Percentiles rank a stretch among this genome's conserved stretches.
Conservation (phyloP, 2,329 filamentous ascomycete genomes). For the Amesomyces nigricolor region DNA sequence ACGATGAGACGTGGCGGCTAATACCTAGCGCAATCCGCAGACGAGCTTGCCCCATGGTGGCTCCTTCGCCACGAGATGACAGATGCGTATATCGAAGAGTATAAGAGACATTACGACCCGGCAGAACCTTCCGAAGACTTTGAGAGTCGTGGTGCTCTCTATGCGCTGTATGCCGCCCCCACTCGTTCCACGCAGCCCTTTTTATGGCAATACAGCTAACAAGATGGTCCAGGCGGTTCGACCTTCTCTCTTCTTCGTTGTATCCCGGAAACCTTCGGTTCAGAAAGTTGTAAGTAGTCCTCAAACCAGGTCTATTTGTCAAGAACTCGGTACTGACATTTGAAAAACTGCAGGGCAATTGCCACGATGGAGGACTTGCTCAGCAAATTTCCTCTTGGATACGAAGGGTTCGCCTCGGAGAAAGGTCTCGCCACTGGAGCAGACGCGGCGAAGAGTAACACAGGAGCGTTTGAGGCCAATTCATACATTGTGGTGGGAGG, state of each 20-base stretch:
- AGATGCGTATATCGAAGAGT: background rate
- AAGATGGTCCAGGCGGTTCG: background rate
- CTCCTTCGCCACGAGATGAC: background rate
- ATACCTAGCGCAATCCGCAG: background rate
- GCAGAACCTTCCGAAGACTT: background rate
- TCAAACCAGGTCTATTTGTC: no score
- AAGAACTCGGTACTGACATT: background rate
- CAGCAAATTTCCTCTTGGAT: background rate
- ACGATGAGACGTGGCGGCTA: background rate
- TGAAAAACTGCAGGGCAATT: background rate
- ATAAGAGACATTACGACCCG: background rate
- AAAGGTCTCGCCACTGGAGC: background rate
- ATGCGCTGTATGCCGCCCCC: background rate
- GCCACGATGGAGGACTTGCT: background rate
- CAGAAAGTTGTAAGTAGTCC: background rate
- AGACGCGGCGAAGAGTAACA: no score
- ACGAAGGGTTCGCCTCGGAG: constrained; percentile 2
- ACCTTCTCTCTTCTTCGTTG: constrained; percentile 7
- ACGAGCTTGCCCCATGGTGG: constrained; percentile 10
- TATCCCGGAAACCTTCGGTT: constrained; percentile 1
- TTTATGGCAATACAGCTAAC: background rate
- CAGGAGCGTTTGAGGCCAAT: no score
- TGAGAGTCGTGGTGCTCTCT: background rate
- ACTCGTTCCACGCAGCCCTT: no score
- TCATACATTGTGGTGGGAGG: no score